Conservation (phyloP, 352 stramenopile species). For the Pythium vanterpoolii region DNA sequence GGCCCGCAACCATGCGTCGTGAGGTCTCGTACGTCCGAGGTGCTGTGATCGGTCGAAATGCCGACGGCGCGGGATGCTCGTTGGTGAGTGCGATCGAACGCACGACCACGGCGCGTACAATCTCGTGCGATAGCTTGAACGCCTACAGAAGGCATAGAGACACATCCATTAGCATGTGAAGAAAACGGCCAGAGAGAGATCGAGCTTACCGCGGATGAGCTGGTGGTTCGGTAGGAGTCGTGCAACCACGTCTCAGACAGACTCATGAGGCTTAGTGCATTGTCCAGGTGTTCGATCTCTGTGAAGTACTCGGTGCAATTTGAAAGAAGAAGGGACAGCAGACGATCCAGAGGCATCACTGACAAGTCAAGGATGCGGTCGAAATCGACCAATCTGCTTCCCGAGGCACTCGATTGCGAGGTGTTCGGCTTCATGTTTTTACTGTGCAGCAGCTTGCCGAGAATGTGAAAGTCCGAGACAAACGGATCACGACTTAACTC, state of each 20-base stretch:
- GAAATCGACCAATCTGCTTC: conserved; percentile 23
- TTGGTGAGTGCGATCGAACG: conserved; percentile 75
- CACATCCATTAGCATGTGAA: not conserved
- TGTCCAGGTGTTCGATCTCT: conserved; percentile 61
- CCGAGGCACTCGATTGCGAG: not conserved
- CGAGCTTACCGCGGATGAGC: conserved; percentile 40
- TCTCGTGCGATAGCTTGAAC: conserved; percentile 49
- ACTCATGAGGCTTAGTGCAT: conserved; percentile 70
- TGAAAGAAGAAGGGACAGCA: conserved; percentile 66
- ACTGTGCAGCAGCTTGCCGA: conserved; percentile 74
- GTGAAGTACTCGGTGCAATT: conserved; percentile 75
- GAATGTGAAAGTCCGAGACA: conserved; percentile 75
- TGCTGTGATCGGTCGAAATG: conserved; percentile 71
- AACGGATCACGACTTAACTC: conserved; percentile 57
- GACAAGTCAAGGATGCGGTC: conserved; percentile 56
- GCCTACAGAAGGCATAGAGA: conserved; percentile 25
- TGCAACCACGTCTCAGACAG: conserved; percentile 56
- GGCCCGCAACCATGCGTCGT: conserved; percentile 25
- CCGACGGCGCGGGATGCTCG: conserved; percentile 47
- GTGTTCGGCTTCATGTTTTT: conserved; percentile 23
- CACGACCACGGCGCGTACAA: conserved; percentile 54
- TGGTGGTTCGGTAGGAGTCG: conserved; percentile 44
- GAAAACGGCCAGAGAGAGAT: not conserved
- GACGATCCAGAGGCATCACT: conserved; percentile 48
- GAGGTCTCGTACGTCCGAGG: conserved; percentile 39